These are phyloP conservation scores for Sporisorium exsertum DNA, from an alignment of 1,284 basidiomycete genomes.

Conservation along the genomic window DNA sequence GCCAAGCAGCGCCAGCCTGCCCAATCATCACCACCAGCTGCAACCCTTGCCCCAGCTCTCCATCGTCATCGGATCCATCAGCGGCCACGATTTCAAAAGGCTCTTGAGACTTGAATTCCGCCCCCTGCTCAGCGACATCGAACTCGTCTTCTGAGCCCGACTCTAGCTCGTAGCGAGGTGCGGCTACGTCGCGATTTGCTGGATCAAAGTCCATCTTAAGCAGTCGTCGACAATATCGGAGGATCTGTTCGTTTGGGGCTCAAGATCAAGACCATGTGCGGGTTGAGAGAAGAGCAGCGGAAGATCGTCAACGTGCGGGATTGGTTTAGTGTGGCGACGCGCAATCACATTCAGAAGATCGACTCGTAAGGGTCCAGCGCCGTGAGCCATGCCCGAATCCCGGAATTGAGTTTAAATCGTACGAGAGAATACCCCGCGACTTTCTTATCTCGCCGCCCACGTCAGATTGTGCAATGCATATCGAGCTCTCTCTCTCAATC, in stretches of 20 bases:
- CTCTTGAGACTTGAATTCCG: background rate
- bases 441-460: background rate
- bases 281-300: background rate
- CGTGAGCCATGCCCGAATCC: slow-evolving; percentile 14
- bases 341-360: slow-evolving; percentile 7
- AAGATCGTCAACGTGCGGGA: background rate
- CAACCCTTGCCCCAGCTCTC: background rate
- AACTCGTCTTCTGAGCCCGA: slow-evolving; percentile 45
- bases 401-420: slow-evolving; percentile 5
- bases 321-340: background rate
- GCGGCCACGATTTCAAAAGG: slow-evolving; percentile 4
- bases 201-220: slow-evolving; percentile 44
- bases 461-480: slow-evolving; percentile 34
- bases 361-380: slow-evolving; percentile 26
- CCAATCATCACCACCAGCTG: slow-evolving; percentile 26
- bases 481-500: too few species aligned
- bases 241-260: too few species aligned
- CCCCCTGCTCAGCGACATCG: background rate
- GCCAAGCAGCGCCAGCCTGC: slow-evolving; percentile 19
- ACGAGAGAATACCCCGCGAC: background rate
- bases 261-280: background rate
- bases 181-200: slow-evolving; percentile 26
- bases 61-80: background rate
- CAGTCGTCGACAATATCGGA: background rate
- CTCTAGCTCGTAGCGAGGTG: slow-evolving; percentile 47